These are phyloP conservation scores for Penicillium fimorum DNA, from an alignment of 495 filamentous ascomycete genomes.

Conservation along the genomic window DNA sequence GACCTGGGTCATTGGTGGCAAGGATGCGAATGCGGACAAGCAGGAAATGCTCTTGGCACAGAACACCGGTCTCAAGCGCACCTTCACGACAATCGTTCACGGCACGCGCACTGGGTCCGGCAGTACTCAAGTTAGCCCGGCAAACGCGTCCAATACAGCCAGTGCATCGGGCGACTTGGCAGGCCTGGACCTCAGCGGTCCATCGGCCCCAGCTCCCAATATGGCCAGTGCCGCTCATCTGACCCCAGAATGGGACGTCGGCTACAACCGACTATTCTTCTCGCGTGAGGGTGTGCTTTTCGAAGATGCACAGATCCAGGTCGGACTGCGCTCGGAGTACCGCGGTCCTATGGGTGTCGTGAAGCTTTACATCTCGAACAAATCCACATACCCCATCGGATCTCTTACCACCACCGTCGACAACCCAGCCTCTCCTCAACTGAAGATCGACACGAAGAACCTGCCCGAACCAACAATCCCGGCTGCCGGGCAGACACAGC, in stretches of 20 bases:
- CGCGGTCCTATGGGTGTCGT: constrained; percentile 90
- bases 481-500: constrained; percentile 77
- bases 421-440: constrained; percentile 64
- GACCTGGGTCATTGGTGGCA: constrained; percentile 94
- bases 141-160: constrained; percentile 31
- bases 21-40: constrained; percentile 82
- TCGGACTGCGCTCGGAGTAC: constrained; percentile 92
- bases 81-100: constrained; percentile 63
- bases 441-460: constrained; percentile 81
- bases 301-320: constrained; percentile 90
- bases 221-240: constrained; percentile 89
- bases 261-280: constrained; percentile 82
- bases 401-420: constrained; percentile 94
- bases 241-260: constrained; percentile 89
- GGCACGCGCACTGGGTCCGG: constrained; percentile 53
- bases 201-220: constrained; percentile 66
- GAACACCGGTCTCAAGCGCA: constrained; percentile 78
- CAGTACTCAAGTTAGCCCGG: constrained; percentile 29
- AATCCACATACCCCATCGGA: constrained; percentile 74
- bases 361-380: constrained; percentile 94
- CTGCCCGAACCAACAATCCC: constrained; percentile 81
- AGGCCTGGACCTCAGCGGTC: constrained; percentile 71
- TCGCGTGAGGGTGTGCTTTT: constrained; percentile 83
- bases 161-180: constrained; percentile 61
- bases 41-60: constrained; percentile 80